These are phyloP conservation scores for Waitea zeae DNA, from an alignment of 1,284 basidiomycete species.

Conservation along the genomic window DNA sequence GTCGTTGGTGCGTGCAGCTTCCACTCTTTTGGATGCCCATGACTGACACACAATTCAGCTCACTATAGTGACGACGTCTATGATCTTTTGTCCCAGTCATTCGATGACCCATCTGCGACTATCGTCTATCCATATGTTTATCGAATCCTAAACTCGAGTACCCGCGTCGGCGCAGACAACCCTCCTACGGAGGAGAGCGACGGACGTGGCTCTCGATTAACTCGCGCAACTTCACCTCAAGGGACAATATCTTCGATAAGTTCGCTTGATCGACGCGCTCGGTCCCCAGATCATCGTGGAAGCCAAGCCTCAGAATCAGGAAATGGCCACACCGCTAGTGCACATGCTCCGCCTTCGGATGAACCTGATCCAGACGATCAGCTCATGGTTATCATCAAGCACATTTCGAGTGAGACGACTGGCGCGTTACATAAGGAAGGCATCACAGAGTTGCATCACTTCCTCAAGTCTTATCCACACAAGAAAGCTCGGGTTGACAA, in stretches of 20 bases:
- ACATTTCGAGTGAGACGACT: slow-evolving; percentile 79
- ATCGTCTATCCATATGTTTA: slow-evolving; percentile 78
- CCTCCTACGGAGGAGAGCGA: slow-evolving; percentile 6
- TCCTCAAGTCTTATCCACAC: slow-evolving; percentile 83
- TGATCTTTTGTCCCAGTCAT: slow-evolving; percentile 59
- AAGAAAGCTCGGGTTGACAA: slow-evolving; percentile 77
- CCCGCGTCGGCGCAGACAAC: slow-evolving; percentile 23
- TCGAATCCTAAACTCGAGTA: slow-evolving; percentile 60
- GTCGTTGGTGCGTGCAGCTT: slow-evolving; percentile 58
- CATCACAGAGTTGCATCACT: slow-evolving; percentile 92
- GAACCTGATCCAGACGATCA: slow-evolving; percentile 72
- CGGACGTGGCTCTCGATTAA: slow-evolving; percentile 22
- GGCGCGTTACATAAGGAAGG: slow-evolving; percentile 76
- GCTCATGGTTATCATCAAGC: slow-evolving; percentile 70
- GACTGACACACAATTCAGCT: slow-evolving; percentile 24
- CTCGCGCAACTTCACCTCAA: slow-evolving; percentile 45
- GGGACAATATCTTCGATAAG: slow-evolving; percentile 34
- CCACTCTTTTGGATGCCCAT: slow-evolving; percentile 4
- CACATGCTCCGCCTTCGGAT: slow-evolving; percentile 30
- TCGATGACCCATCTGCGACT: slow-evolving; percentile 70
- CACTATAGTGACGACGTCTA: slow-evolving; percentile 71
- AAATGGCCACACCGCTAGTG: slow-evolving; percentile 23
- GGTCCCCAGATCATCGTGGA: slow-evolving; percentile 37
- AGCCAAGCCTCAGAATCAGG: slow-evolving; percentile 46
- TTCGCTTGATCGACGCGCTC: slow-evolving; percentile 32